Percentiles rank a stretch among this genome's conserved stretches.
These are phyloP conservation scores for Fraxinus americana DNA, from an alignment of 257 asterid species.

Conservation along the genomic window DNA sequence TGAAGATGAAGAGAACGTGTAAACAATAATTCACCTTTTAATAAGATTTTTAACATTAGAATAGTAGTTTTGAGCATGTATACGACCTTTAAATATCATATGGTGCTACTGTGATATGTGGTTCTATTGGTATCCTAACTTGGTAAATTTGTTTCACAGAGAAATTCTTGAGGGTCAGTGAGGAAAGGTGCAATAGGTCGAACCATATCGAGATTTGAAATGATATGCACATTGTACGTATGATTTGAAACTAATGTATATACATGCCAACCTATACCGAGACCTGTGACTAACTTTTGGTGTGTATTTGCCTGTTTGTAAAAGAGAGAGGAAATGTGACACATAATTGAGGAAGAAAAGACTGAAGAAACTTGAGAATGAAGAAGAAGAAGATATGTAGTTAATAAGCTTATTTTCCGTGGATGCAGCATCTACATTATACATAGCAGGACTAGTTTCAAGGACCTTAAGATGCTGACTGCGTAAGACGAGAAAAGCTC, in stretches of 20 bases:
- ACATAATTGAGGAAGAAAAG: not conserved
- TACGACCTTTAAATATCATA: not conserved
- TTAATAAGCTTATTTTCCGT: not conserved
- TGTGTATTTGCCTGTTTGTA: not conserved
- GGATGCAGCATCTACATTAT: too few relatives aligned
- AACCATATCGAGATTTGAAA: not conserved
- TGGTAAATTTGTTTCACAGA: too few relatives aligned
- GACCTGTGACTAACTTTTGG: not conserved
- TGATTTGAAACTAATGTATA: too few relatives aligned
- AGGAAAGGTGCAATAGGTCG: not conserved
- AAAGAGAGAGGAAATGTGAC: not conserved
- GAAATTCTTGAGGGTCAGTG: not conserved
- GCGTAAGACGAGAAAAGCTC: too few relatives aligned
- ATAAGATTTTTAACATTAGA: not conserved
- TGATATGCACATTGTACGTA: too few relatives aligned
- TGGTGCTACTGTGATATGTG: not conserved
- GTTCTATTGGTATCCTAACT: not conserved
- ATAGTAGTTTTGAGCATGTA: not conserved
- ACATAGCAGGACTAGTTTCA: too few relatives aligned
- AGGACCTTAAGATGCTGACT: too few relatives aligned
- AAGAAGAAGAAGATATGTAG: not conserved
- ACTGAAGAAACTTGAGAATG: not conserved
- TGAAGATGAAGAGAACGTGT: slow-evolving; percentile 27
- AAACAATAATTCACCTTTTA: not conserved
- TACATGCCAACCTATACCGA: too few relatives aligned